Evolutionary conservation across 495 filamentous ascomycete genomes (phyloP).

Genomic region (Penicillium robsamsonii): DNA sequence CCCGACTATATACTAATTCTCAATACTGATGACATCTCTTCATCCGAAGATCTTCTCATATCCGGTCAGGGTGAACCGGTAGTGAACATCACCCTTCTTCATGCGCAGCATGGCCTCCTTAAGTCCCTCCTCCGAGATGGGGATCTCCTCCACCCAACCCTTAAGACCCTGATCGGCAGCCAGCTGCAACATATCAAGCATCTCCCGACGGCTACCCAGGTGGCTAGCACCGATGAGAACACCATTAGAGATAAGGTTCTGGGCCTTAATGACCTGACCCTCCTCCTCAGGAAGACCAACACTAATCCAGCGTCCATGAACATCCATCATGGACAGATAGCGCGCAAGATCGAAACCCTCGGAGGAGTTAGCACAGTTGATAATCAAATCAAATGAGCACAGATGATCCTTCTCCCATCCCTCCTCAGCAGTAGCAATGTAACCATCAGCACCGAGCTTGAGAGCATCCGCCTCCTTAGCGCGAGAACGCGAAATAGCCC

Average conservation of each 20-base stretch:
- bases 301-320: constrained; percentile 79
- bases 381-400: constrained; percentile 70
- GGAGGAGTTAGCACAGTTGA: constrained; percentile 70
- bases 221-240: constrained; percentile 79
- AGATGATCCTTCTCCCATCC: constrained; percentile 56
- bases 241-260: constrained; percentile 73
- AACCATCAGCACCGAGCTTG: constrained; percentile 71
- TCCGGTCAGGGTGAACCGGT: constrained; percentile 62
- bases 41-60: constrained; percentile 62
- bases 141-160: constrained; percentile 76
- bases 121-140: constrained; percentile 67
- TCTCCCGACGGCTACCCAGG: constrained; percentile 77
- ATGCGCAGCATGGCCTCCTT: constrained; percentile 65
- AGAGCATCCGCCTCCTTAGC: constrained; percentile 67
- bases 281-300: constrained; percentile 82
- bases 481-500: constrained; percentile 66
- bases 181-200: constrained; percentile 77
- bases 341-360: constrained; percentile 64
- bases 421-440: constrained; percentile 63
- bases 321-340: constrained; percentile 76
- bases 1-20: not conserved
- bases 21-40: not conserved
- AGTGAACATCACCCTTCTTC: constrained; percentile 67
- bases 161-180: constrained; percentile 78
- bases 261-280: constrained; percentile 70